Base-by-base conservation (phyloP, 768 basidiomycete genomes). In the Omphalotus guepiniiformis region DNA sequence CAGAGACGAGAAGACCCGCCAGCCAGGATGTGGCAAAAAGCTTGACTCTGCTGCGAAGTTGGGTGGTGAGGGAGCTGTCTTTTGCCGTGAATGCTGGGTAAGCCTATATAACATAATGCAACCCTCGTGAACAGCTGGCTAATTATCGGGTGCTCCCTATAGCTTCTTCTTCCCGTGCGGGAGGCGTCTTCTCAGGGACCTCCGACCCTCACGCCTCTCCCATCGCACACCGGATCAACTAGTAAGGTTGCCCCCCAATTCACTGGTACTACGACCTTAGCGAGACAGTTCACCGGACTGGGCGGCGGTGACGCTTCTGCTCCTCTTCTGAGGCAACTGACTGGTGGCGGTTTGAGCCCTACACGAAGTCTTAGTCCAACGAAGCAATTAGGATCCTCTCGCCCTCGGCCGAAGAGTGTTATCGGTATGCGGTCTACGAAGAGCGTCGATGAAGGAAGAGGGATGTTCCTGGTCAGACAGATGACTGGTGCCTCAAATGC, bases 51-150 rank as follows among this genome's bases (percentile, higher is more conserved):
- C 82, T 21, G 90, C 90, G 11, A 91, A 86, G 65, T 75, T 70
- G 26, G 87, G 85, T 57, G 68, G 63, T 8, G 78, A 83, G 29
- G 84, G 84, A 0, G 75, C 78, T 11, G 78, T 90, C 23, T 92
- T 88, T 85, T 93, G 90, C 63, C 75, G 88, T 55, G 88, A 90
- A 64, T 93, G 90, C 62, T 68, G 82, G 58, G 89, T 91, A 54
- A 67, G 80, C 68, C 27, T 32, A 18, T 25, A 16, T 34, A n/a
- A n/a, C n/a, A n/a, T n/a, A n/a, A 55, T 44, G 38, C n/a, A n/a
- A n/a, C n/a, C n/a, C n/a, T n/a, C n/a, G n/a, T n/a, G n/a, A n/a
- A n/a, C n/a, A n/a, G n/a, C n/a, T n/a, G n/a, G n/a, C n/a, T n/a
- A n/a, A n/a, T n/a, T n/a, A n/a, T n/a, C n/a, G n/a, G n/a, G n/a